Evolutionary conservation across 257 asterid genomes (phyloP).

Genomic region (Solanum chiquidenum): DNA sequence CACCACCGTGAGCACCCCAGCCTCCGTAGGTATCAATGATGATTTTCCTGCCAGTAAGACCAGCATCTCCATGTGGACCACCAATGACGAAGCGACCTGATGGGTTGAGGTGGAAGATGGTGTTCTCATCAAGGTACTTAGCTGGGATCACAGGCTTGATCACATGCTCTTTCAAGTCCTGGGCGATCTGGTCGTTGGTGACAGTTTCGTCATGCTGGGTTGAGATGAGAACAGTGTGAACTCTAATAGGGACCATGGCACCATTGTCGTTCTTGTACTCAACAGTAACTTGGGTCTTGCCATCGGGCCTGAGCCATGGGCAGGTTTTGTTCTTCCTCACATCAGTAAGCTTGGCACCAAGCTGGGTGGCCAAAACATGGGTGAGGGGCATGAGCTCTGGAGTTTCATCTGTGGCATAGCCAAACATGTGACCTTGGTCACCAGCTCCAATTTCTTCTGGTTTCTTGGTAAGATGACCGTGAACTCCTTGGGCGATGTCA

Average conservation of each 20-base stretch:
- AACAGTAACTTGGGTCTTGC: slow-evolving; percentile 83
- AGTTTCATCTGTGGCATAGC: slow-evolving; percentile 86
- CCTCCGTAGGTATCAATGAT: slow-evolving; percentile 89
- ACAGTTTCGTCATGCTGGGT: slow-evolving; percentile 91
- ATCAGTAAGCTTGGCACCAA: slow-evolving; percentile 85
- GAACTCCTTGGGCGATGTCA: slow-evolving; percentile 93
- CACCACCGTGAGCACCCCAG: slow-evolving; percentile 96
- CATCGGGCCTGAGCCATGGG: slow-evolving; percentile 87
- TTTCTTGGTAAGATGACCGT: slow-evolving; percentile 83
- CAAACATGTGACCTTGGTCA: slow-evolving; percentile 92
- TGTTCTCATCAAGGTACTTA: slow-evolving; percentile 67
- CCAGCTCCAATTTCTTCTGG: slow-evolving; percentile 98
- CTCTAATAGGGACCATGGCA: slow-evolving; percentile 83
- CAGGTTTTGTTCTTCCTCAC: slow-evolving; percentile 84
- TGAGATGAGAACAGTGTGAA: slow-evolving; percentile 81
- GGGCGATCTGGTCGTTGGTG: slow-evolving; percentile 61
- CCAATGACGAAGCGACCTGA: slow-evolving; percentile 88
- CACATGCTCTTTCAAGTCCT: slow-evolving; percentile 71
- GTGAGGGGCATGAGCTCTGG: slow-evolving; percentile 92
- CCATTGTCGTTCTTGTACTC: slow-evolving; percentile 76
- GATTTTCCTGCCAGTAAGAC: slow-evolving; percentile 78
- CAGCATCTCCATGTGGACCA: slow-evolving; percentile 94
- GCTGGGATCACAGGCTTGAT: slow-evolving; percentile 80
- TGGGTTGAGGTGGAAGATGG: slow-evolving; percentile 85
- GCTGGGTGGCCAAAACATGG: slow-evolving; percentile 88